Evolutionary conservation across 1,139 yeast species (phyloP), one percentile per base, ranked within the genome.

Genomic region (Sugiyamaella castrensis): DNA sequence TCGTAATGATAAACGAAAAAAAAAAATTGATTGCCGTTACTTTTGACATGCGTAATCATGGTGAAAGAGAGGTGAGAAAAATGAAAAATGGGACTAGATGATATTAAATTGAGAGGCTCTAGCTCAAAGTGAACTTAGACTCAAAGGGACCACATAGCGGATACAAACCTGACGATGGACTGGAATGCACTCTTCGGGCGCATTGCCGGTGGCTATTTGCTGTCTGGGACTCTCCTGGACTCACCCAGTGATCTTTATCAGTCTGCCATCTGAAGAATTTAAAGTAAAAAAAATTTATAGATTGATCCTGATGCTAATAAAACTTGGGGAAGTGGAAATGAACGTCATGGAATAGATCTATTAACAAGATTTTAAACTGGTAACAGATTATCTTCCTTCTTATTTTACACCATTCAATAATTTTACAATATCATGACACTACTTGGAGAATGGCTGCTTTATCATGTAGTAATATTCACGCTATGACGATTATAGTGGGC

Each of bases 1-100:
- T 34, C 38, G 43, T 16, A 31, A n/a, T 31, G 34, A 13, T 31
- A n/a, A n/a, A 31, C 34, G 15, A 3, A 35, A 35, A 8, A 35
- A 35, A 8, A 35, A 35, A 19, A 19, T 19, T 19, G 24, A 66
- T 81, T 30, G 75, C 79, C 43, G 76, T 80, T 10, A 70, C 82
- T 0, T 79, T 79, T 61, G 88, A 83, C 57, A 66, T 69, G 48
- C 71, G 84, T 49, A 82, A 83, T 64, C 88, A 82, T 58, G 88
- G 88, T 1, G 64, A 62, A 34, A 65, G 87, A 19, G 24, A 19
- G 24, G 24, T 19, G 5, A 4, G 24, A 4, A 4, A 19, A 4
- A 19, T 19, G 24, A 19, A 19, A n/a, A n/a, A n/a, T n/a, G n/a
- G n/a, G n/a, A n/a, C n/a, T n/a, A n/a, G n/a, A n/a, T n/a, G n/a